phyloP scores from a whole-genome alignment of 2,329 filamentous ascomycete genomes.

The Botryotinia convoluta region DNA sequence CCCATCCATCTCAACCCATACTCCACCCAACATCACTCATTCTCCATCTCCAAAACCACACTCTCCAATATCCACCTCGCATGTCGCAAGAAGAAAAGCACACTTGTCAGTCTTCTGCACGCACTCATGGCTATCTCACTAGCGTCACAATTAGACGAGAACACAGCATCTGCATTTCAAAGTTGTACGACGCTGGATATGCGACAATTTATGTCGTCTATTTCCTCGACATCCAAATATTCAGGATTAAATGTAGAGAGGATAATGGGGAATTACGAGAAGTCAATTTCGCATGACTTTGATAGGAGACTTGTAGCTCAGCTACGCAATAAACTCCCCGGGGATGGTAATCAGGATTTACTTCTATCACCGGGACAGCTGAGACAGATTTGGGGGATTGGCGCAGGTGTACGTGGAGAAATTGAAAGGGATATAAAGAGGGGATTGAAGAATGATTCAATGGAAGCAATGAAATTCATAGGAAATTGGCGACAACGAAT shows the following conservation, averaged over 20 bases:
- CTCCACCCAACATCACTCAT: not conserved
- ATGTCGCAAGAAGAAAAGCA: not conserved
- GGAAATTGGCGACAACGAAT: not conserved
- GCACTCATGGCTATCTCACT: not conserved
- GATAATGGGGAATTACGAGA: not conserved
- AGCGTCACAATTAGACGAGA: not conserved
- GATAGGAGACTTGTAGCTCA: not conserved
- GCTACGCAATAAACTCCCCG: not conserved
- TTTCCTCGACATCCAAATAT: rapidly evolving
- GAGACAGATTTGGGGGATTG: not conserved
- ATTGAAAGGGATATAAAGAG: not conserved
- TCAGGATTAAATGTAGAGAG: not conserved
- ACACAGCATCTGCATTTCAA: not conserved
- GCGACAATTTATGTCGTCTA: not conserved
- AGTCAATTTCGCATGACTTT: not conserved
- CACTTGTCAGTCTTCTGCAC: not conserved
- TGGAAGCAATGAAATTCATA: not conserved
- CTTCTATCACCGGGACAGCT: not conserved
- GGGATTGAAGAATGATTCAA: not conserved
- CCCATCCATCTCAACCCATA: not conserved
- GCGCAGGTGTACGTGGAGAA: not conserved
- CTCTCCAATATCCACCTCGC: not conserved
- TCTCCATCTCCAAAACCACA: not conserved
- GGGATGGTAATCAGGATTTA: not conserved
- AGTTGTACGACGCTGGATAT: not conserved